Evolutionary conservation across 2,329 filamentous ascomycete species (phyloP), one percentile per base, ranked within the genome.

Genomic region (Cercospora sp.): DNA sequence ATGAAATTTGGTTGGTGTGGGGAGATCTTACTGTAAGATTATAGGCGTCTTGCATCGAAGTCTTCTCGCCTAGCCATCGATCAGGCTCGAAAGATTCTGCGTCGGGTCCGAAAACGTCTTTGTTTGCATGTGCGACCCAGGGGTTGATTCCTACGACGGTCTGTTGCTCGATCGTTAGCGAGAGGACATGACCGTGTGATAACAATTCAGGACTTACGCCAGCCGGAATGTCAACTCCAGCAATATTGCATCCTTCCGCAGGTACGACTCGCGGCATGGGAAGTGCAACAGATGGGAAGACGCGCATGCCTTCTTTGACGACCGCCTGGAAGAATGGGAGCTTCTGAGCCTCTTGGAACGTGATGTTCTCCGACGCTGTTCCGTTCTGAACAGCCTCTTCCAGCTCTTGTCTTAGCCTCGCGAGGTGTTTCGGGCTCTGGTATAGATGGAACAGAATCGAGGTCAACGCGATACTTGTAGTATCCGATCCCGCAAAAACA

Each of bases 1-100:
- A 33, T n/a, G 3, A 2, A 33, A 33, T 33, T 33, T 33, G 31
- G 31, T 2, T 3, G 31, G 4, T 33, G 10, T 33, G 33, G 9
- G 33, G 12, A 16, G 31, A 71, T 67, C 67, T 68, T 48, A 48
- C 42, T 20, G 42, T 48, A 18, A 48, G 42, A 48, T 48, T 18
- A 3, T 48, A 48, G 2, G 42, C 42, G 18, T 48, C 42, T 48
- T 48, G 42, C 42, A 48, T 48, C 3, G 42, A 48, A 16, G 42
- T 10, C 10, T 20, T 48, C 42, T 48, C 42, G 42, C 42, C 42
- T 20, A 48, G 42, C 42, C 42, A 48, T 18, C 42, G 42, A 2
- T 48, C 18, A 20, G 42, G 42, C n/a, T 48, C n/a, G 3, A 48
- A 48, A 5, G 42, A 48, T 48, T 48, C 42, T 4, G 42, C 42